Percentiles rank a stretch among this genome's conserved stretches.
phyloP scores from a whole-genome alignment of 305 asterid genomes.

The Fraxinus ornus region DNA sequence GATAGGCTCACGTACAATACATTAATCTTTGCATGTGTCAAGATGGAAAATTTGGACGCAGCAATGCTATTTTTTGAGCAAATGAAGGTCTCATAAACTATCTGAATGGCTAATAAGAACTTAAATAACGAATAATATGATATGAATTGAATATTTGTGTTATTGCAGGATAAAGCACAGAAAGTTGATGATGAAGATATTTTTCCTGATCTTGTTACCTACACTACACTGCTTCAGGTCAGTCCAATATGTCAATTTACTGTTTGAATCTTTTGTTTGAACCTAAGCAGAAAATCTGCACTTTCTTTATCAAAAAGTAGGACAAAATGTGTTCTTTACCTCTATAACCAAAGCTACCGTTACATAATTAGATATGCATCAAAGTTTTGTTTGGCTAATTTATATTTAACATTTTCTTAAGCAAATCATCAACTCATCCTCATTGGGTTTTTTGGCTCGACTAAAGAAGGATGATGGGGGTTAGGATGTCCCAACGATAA shows the following conservation, averaged over 20 bases:
- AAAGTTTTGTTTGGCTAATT: background rate
- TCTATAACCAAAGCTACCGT: slow-evolving; percentile 7
- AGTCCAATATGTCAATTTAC: slow-evolving; percentile 10
- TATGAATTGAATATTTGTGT: slow-evolving; percentile 18
- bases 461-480: background rate
- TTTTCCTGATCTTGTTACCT: slow-evolving; percentile 63
- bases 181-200: slow-evolving; percentile 33
- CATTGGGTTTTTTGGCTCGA: background rate
- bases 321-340: slow-evolving; percentile 9
- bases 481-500: background rate
- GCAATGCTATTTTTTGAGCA: slow-evolving; percentile 52
- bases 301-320: background rate
- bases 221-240: slow-evolving; percentile 66
- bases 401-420: background rate
- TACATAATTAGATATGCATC: background rate
- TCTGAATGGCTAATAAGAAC: slow-evolving; percentile 62
- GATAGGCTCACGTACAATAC: slow-evolving; percentile 69
- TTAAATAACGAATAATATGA: slow-evolving; percentile 34
- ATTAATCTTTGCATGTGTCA: slow-evolving; percentile 61
- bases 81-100: slow-evolving; percentile 70
- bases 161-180: slow-evolving; percentile 57
- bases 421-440: background rate
- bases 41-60: slow-evolving; percentile 47
- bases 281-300: background rate
- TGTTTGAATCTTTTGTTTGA: background rate